A percentile compares a stretch with the other conserved stretches of the same genome.
Conservation (phyloP, 2,329 filamentous ascomycete species). For the Colletotrichum sp. region DNA sequence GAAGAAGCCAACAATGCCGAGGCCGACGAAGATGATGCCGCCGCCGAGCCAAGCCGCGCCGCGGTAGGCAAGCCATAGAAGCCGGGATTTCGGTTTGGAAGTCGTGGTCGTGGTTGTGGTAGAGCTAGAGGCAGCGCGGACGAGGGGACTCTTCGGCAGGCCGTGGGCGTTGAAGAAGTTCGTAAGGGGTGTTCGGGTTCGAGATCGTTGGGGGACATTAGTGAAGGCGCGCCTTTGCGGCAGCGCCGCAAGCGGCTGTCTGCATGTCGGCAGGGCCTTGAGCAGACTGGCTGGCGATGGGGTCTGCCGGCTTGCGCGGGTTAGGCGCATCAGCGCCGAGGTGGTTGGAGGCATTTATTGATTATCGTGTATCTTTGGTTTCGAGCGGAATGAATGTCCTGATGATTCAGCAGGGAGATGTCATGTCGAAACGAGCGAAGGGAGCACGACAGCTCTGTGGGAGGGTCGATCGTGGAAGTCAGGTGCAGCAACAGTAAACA, state of each 20-base stretch:
- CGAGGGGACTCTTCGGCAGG: constrained; percentile 21
- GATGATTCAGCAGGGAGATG: background rate
- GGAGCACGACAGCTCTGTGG: background rate
- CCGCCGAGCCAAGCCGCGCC: constrained; percentile 76
- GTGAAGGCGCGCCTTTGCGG: constrained; percentile 17
- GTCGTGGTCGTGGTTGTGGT: constrained; percentile 49
- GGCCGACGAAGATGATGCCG: constrained; percentile 73
- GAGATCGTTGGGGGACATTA: constrained; percentile 9
- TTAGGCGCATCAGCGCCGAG: constrained; percentile 15
- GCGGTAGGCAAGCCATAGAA: constrained; percentile 68
- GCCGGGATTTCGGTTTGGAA: constrained; percentile 43
- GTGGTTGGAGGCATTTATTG: constrained; percentile 17
- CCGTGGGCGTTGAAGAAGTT: constrained; percentile 17
- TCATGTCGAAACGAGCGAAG: constrained; percentile 13
- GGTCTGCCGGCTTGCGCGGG: background rate
- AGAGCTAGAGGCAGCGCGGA: constrained; percentile 51
- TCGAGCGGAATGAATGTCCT: background rate
- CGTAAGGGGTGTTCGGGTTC: constrained; percentile 6
- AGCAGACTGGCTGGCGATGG: background rate
- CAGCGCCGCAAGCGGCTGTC: background rate
- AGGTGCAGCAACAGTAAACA: background rate
- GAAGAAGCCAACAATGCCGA: constrained; percentile 83
- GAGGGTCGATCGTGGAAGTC: background rate
- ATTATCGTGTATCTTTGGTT: background rate
- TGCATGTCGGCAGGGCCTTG: background rate